phyloP scores from a whole-genome alignment of 2,329 filamentous ascomycete genomes.

The Fusarium pseudocircinatum region DNA sequence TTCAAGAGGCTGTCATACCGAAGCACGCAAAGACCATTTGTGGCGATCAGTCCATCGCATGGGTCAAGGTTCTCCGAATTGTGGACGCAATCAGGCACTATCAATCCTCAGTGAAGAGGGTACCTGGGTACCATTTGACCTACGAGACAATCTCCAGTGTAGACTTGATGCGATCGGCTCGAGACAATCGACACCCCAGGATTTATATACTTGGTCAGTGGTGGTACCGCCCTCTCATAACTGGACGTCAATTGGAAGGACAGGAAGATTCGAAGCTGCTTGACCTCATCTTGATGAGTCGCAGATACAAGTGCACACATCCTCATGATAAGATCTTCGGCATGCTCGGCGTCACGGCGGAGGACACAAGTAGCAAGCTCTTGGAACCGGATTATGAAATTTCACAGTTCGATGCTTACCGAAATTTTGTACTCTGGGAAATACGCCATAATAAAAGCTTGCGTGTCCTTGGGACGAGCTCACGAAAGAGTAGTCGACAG shows the following conservation, averaged over 20 bases:
- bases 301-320: not conserved
- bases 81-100: accelerated
- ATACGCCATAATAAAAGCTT: accelerated
- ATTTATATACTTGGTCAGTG: accelerated
- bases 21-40: not conserved
- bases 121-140: accelerated
- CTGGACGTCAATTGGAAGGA: accelerated
- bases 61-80: accelerated
- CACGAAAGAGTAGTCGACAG: accelerated
- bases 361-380: not conserved
- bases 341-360: accelerated
- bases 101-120: accelerated
- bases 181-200: accelerated
- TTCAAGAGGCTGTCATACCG: not conserved
- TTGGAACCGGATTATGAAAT: not conserved
- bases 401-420: accelerated
- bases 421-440: accelerated
- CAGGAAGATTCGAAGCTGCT: accelerated
- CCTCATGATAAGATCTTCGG: not conserved
- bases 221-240: accelerated
- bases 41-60: accelerated
- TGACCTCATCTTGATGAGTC: not conserved
- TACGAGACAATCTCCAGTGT: accelerated
- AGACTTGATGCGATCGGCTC: not conserved
- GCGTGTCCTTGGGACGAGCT: not conserved